Percentiles rank a stretch among this genome's conserved stretches.
These are phyloP conservation scores for Talaromyces amestolkiae DNA, from an alignment of 2,329 filamentous ascomycete genomes.

Conservation along the genomic window DNA sequence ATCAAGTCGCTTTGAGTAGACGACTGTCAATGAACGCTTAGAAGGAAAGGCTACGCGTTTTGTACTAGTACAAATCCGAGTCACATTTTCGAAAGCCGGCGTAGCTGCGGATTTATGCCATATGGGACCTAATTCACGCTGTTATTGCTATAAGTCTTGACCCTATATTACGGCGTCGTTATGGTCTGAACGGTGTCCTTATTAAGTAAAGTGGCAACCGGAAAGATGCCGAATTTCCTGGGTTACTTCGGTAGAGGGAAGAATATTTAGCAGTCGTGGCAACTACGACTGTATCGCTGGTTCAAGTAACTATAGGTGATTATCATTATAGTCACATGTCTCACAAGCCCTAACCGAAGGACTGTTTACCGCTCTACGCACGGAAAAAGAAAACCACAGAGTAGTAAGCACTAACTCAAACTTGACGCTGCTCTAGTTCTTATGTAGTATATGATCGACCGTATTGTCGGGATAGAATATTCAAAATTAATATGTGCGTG, in stretches of 20 bases:
- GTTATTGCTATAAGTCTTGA: not conserved
- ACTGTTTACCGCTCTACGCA: not conserved
- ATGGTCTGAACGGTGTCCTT: not conserved
- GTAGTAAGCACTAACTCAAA: not conserved
- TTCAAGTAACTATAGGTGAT: not conserved
- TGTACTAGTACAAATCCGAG: not conserved
- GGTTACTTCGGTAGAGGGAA: not conserved
- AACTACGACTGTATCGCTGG: not conserved
- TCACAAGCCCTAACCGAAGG: not conserved
- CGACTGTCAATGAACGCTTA: not conserved
- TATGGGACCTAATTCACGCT: not conserved
- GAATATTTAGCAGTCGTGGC: not conserved
- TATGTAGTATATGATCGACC: not conserved
- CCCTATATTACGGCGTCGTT: not conserved
- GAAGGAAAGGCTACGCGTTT: not conserved
- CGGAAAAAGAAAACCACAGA: too few species aligned
- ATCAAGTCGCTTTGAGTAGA: not conserved
- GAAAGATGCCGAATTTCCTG: not conserved
- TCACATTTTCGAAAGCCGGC: not conserved
- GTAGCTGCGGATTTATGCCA: not conserved
- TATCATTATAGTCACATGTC: not conserved
- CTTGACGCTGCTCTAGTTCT: not conserved
- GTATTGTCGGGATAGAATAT: not conserved
- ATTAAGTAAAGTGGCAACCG: not conserved
- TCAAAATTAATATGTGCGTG: not conserved